phyloP scores from a whole-genome alignment of 495 filamentous ascomycete genomes.

The Xylaria palmicola region DNA sequence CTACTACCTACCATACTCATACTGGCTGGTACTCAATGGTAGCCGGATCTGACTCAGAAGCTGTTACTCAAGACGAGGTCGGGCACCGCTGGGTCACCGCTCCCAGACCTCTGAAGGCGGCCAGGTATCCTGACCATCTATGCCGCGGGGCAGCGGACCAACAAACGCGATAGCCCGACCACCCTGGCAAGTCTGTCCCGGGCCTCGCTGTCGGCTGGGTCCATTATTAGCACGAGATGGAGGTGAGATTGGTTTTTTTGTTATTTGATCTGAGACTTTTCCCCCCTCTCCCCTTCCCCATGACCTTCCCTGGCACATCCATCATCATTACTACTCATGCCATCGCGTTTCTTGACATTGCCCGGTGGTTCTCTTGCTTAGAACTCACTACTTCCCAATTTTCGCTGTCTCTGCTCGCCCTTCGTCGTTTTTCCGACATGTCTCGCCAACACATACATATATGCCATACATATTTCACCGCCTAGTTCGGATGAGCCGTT shows the following conservation, averaged over 20 bases:
- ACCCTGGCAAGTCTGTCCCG: constrained; percentile 12
- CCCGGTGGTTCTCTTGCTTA: constrained; percentile 1
- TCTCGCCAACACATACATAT: constrained; percentile 16
- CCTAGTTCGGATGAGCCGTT: constrained; percentile 10
- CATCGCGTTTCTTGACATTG: not conserved
- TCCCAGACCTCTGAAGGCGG: constrained; percentile 16
- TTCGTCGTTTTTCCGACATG: not conserved
- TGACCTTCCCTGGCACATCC: too few relatives aligned
- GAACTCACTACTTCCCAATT: constrained; percentile 1
- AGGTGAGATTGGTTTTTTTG: constrained; percentile 15
- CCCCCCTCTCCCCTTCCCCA: too few relatives aligned
- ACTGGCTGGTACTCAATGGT: constrained; percentile 11
- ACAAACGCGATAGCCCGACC: constrained; percentile 9
- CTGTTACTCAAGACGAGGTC: constrained; percentile 21
- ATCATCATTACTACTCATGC: too few relatives aligned
- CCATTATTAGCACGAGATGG: constrained; percentile 14
- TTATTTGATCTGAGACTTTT: constrained; percentile 2
- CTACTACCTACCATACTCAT: too few relatives aligned
- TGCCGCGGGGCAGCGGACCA: constrained; percentile 13
- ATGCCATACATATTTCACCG: constrained; percentile 13
- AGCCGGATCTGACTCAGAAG: constrained; percentile 31
- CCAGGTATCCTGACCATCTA: constrained; percentile 15
- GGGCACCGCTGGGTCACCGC: constrained; percentile 19
- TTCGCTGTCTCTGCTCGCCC: not conserved
- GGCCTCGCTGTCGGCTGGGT: not conserved